Conservation (phyloP, 495 filamentous ascomycete genomes). For the Lepraria neglecta region DNA sequence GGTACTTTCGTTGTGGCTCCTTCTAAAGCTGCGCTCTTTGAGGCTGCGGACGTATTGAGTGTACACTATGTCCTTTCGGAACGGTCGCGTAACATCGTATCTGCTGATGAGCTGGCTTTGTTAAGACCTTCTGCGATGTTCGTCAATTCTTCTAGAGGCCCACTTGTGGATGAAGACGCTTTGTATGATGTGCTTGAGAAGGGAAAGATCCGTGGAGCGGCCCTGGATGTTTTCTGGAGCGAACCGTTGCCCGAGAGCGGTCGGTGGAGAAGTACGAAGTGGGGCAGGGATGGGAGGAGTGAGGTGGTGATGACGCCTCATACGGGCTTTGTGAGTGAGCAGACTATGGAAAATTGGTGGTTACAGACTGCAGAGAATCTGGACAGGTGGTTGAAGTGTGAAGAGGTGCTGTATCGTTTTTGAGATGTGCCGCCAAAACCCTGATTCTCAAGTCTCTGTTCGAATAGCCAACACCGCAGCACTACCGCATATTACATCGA, state of each 20-base stretch:
- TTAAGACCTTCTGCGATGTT: background rate
- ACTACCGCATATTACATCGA: no score
- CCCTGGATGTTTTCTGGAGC: background rate
- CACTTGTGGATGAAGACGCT: background rate
- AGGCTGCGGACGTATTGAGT: no score
- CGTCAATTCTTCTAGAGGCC: background rate
- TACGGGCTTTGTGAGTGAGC: background rate
- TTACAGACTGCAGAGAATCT: background rate
- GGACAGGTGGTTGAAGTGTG: background rate
- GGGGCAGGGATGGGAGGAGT: background rate
- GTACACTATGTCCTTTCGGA: background rate
- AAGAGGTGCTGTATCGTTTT: background rate
- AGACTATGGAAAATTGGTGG: background rate
- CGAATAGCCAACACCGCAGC: no score
- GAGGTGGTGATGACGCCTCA: background rate
- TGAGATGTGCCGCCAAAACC: no score
- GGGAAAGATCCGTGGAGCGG: background rate
- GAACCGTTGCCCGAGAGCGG: background rate
- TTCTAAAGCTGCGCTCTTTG: no score
- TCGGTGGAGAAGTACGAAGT: background rate
- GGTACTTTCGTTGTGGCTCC: no score
- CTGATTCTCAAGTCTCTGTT: no score
- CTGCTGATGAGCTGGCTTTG: background rate
- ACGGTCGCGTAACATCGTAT: background rate
- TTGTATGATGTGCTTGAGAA: background rate